Evolutionary conservation across 306 rosid genomes (phyloP), one percentile per base, ranked within the genome.

Genomic region (Vigna radiata): DNA sequence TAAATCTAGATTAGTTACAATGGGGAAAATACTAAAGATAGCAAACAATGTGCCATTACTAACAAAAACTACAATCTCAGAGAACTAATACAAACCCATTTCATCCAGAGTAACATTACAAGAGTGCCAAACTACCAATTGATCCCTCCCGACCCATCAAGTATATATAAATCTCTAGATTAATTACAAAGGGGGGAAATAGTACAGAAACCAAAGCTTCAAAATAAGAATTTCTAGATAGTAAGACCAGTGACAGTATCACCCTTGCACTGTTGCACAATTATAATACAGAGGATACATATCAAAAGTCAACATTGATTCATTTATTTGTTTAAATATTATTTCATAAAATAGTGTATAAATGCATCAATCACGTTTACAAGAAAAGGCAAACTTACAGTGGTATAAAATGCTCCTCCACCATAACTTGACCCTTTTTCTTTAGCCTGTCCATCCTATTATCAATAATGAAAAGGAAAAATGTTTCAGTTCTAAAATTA

Each of bases 351-450:
- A 37, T 65, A 8, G 17, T n/a, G 31, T 29, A 69, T 69, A 52
- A 52, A 78, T 47, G 25, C 4, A 56, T 64, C 29, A 47, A 62
- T 60, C 27, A 37, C 65, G 43, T 27, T 60, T 72, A 63, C 58
- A 82, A 46, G 63, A 70, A 64, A 75, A 68, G 69, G 81, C n/a
- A 84, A 86, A 72, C 90, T 86, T 83, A 88, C 92, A 8, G 90
- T 78, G 71, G 83, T 88, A 77, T 84, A 88, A 78, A 88, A 88
- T 67, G 92, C 90, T 62, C 92, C 92, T 62, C 92, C 92, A 29
- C 86, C 83, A 74, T 84, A 84, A 72, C 82, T 88, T 50, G 88
- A 68, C 23, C 88, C 90, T 73, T 77, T 77, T 81, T 88, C 88
- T 83, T 65, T 85, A 62, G 79, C 77, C 49, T 50, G n/a, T 49